Conservation (phyloP, 2,329 filamentous ascomycete genomes). For the Paraphaeosphaeria minitans region DNA sequence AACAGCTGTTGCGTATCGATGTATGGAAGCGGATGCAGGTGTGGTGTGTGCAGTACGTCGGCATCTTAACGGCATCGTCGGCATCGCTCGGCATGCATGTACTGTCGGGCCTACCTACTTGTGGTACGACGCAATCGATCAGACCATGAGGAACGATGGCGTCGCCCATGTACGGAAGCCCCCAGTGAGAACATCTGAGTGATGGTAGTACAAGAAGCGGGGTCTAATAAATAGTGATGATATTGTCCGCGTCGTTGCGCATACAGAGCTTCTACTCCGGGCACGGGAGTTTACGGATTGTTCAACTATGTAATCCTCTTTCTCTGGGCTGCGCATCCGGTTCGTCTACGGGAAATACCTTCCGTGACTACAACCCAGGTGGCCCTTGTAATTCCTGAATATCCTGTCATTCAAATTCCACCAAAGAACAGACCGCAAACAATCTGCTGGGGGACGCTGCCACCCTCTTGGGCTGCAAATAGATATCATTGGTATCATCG, state of each 20-base stretch:
- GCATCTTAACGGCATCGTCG: constrained; percentile 4
- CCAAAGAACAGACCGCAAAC: not conserved
- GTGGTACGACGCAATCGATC: not conserved
- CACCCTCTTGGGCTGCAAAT: not conserved
- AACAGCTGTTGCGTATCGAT: not conserved
- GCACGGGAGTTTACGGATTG: not conserved
- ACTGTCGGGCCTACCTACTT: not conserved
- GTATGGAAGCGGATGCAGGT: not conserved
- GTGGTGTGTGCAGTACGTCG: not conserved
- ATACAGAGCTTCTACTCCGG: not conserved
- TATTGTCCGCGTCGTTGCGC: not conserved
- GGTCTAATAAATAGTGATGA: not conserved
- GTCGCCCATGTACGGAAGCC: not conserved
- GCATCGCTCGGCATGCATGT: constrained; percentile 1
- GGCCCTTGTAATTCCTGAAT: not conserved
- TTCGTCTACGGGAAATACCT: not conserved
- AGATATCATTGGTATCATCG: not conserved
- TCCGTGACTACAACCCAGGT: not conserved
- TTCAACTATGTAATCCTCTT: no score
- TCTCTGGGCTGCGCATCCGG: not conserved
- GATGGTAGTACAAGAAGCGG: not conserved
- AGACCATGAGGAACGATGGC: not conserved
- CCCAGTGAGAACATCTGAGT: not conserved
- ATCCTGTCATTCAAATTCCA: not conserved
- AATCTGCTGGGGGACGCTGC: not conserved